Evolutionary conservation across 495 filamentous ascomycete genomes (phyloP).

Genomic region (Penicillium antarcticum): DNA sequence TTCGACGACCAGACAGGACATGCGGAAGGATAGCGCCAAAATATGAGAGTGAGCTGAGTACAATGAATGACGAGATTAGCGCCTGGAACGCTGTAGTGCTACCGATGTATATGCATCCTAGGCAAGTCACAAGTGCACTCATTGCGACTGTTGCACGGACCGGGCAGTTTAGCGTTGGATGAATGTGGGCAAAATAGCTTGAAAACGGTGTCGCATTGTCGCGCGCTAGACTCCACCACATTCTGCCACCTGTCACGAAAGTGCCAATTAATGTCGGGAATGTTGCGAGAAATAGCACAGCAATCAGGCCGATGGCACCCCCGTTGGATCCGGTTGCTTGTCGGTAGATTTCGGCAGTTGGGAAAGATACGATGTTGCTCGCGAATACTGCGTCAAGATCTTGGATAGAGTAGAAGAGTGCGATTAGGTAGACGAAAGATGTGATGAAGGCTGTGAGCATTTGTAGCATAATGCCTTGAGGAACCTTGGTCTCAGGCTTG

Average conservation of each 20-base stretch:
- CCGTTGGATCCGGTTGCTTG: slow-evolving; percentile 63
- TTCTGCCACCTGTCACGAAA: slow-evolving; percentile 65
- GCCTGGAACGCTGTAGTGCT: slow-evolving; percentile 67
- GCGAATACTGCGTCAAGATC: slow-evolving; percentile 56
- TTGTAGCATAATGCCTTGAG: slow-evolving; percentile 53
- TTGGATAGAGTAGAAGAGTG: slow-evolving; percentile 61
- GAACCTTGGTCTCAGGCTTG: slow-evolving; percentile 23
- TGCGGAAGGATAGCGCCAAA: slow-evolving; percentile 68
- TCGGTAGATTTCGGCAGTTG: slow-evolving; percentile 67
- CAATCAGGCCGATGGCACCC: slow-evolving; percentile 60
- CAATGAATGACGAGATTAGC: slow-evolving; percentile 70
- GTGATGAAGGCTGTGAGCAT: slow-evolving; percentile 57
- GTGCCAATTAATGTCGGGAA: slow-evolving; percentile 59
- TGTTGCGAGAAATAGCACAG: slow-evolving; percentile 49
- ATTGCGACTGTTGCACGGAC: slow-evolving; percentile 58
- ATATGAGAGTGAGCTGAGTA: slow-evolving; percentile 70
- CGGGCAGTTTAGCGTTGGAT: slow-evolving; percentile 51
- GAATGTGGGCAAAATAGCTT: slow-evolving; percentile 31
- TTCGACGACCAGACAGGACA: slow-evolving; percentile 56
- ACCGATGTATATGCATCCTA: slow-evolving; percentile 70
- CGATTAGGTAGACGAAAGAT: slow-evolving; percentile 26
- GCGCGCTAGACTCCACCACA: slow-evolving; percentile 74
- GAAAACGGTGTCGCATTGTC: slow-evolving; percentile 53
- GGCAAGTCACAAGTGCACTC: slow-evolving; percentile 54
- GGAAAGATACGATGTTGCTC: slow-evolving; percentile 56